A percentile compares a stretch with the other conserved stretches of the same genome.
Conservation (phyloP, 2,329 filamentous ascomycete species). For the Epichloe coenophiala region DNA sequence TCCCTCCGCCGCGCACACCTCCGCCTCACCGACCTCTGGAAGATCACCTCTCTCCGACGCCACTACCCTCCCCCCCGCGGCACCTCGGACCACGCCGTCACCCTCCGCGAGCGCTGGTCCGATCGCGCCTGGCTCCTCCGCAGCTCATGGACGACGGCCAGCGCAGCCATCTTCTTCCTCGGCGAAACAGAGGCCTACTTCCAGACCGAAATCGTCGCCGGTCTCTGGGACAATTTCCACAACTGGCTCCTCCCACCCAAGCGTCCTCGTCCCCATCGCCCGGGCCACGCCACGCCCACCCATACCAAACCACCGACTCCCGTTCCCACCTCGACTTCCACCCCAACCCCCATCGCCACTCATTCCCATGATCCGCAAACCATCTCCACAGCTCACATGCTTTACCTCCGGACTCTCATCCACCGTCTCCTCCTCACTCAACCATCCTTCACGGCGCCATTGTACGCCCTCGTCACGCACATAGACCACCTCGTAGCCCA, state of each 20-base stretch:
- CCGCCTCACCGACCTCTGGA: slow-evolving; percentile 75
- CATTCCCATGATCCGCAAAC: slow-evolving; percentile 64
- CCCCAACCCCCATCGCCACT: background rate
- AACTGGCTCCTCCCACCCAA: slow-evolving; percentile 49
- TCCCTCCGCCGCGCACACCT: slow-evolving; percentile 78
- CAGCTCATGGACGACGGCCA: slow-evolving; percentile 79
- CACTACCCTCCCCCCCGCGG: slow-evolving; percentile 55
- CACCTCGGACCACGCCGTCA: slow-evolving; percentile 45
- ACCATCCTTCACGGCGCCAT: slow-evolving; percentile 44
- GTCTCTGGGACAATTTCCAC: slow-evolving; percentile 69
- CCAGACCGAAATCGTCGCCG: slow-evolving; percentile 75
- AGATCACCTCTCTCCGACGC: slow-evolving; percentile 62
- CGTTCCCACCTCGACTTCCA: background rate
- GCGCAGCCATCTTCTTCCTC: slow-evolving; percentile 76
- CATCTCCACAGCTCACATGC: slow-evolving; percentile 64
- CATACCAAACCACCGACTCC: background rate
- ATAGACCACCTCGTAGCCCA: slow-evolving; percentile 74
- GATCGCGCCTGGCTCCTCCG: slow-evolving; percentile 55
- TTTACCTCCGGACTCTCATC: slow-evolving; percentile 57
- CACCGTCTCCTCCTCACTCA: slow-evolving; percentile 55
- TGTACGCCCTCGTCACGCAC: slow-evolving; percentile 55
- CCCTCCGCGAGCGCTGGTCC: slow-evolving; percentile 51
- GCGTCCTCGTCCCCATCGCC: background rate
- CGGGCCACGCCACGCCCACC: background rate
- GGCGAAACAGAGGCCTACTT: slow-evolving; percentile 80